A percentile compares a stretch with the other conserved stretches of the same genome.
Evolutionary conservation across 2,329 filamentous ascomycete species (phyloP).

Genomic region (Pseudocercospora eumusae): DNA sequence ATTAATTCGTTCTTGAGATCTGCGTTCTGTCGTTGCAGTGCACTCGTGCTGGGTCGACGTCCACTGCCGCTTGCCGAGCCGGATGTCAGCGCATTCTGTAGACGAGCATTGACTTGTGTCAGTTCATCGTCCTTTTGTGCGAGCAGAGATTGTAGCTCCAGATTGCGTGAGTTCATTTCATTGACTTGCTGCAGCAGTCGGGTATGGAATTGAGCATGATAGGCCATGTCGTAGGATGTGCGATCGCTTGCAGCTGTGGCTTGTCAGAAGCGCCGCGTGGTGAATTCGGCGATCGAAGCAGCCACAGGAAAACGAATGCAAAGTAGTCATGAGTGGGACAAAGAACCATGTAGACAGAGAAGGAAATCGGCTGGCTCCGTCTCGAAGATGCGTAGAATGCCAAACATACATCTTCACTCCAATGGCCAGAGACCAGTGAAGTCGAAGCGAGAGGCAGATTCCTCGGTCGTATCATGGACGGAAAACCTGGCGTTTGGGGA

Average conservation of each 20-base stretch:
- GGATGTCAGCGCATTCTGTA: constrained; percentile 14
- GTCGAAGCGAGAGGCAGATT: not conserved
- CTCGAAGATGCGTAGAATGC: constrained; percentile 1
- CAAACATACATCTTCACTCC: not conserved
- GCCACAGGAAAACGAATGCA: not conserved
- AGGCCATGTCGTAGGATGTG: constrained; percentile 19
- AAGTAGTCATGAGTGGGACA: not conserved
- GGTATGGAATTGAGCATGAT: constrained; percentile 24
- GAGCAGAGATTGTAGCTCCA: constrained; percentile 26
- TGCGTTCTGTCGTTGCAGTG: constrained; percentile 14
- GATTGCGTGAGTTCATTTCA: constrained; percentile 21
- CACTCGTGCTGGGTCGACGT: not conserved
- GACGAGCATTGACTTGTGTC: constrained; percentile 14
- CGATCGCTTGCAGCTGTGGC: not conserved
- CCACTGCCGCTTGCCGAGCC: not conserved
- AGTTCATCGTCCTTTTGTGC: constrained; percentile 29
- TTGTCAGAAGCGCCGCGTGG: not conserved
- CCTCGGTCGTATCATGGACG: not conserved
- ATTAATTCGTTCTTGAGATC: constrained; percentile 16
- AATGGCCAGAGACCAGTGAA: not conserved
- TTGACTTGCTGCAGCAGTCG: constrained; percentile 25
- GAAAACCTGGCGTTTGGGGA: not conserved
- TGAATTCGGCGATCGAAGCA: not conserved
- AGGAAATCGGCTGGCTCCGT: not conserved
- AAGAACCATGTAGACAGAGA: not conserved